A percentile compares a stretch with the other conserved stretches of the same genome.
Evolutionary conservation across 352 stramenopile species (phyloP).

Genomic region (Phytophthora megakarya): DNA sequence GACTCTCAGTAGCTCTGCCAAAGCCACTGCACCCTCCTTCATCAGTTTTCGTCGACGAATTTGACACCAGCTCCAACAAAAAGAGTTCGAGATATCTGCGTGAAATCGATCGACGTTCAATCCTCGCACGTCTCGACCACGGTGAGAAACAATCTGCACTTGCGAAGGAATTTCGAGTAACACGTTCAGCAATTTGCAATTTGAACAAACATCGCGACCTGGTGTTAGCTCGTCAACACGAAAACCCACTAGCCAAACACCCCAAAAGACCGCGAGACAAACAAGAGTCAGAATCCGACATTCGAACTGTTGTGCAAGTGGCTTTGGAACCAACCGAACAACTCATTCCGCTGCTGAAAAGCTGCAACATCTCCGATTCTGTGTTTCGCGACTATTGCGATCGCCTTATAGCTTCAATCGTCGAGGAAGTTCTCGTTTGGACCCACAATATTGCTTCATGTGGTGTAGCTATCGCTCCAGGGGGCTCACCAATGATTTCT

Average conservation of each 20-base stretch:
- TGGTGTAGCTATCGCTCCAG: slow-evolving; percentile 17
- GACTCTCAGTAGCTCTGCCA: background rate
- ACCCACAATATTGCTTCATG: slow-evolving; percentile 22
- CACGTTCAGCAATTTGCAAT: slow-evolving; percentile 63
- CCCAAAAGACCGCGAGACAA: slow-evolving; percentile 31
- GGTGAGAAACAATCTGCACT: slow-evolving; percentile 55
- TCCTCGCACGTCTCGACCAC: slow-evolving; percentile 42
- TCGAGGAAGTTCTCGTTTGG: slow-evolving; percentile 44
- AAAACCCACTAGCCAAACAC: slow-evolving; percentile 55
- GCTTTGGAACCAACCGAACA: slow-evolving; percentile 18
- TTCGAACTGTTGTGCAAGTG: slow-evolving; percentile 9
- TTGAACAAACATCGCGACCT: slow-evolving; percentile 54
- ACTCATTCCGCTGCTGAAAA: slow-evolving; percentile 21
- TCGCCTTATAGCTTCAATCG: slow-evolving; percentile 40
- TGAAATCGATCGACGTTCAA: slow-evolving; percentile 57
- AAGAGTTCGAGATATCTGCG: slow-evolving; percentile 49
- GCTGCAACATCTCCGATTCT: slow-evolving; percentile 8
- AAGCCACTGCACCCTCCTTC: background rate
- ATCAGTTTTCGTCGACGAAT: background rate
- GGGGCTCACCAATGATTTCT: slow-evolving; percentile 22
- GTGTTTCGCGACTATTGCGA: slow-evolving; percentile 38
- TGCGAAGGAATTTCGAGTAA: slow-evolving; percentile 66
- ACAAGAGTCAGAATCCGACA: background rate
- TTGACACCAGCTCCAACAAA: slow-evolving; percentile 15
- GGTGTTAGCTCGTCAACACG: slow-evolving; percentile 43